A percentile compares a stretch with the other conserved stretches of the same genome.
These are phyloP conservation scores for Pseudogymnoascus sp. DNA, from an alignment of 2,329 filamentous ascomycete genomes.

Conservation along the genomic window DNA sequence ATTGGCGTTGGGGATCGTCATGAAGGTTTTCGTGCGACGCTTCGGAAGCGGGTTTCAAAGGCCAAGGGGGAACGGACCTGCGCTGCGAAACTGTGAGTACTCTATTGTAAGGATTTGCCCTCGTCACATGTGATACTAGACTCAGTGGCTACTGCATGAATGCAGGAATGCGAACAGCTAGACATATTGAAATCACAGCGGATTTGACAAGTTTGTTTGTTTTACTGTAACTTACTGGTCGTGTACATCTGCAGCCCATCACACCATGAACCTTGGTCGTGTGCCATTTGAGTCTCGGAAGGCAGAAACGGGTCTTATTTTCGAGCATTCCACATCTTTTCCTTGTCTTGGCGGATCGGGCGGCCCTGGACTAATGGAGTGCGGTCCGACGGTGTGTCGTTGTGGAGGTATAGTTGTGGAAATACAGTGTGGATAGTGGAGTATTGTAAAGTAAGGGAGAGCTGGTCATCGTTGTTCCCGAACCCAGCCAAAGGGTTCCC, in stretches of 20 bases:
- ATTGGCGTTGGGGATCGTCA: not conserved
- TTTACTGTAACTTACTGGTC: conserved; percentile 1
- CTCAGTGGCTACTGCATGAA: not conserved
- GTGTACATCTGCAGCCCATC: not conserved
- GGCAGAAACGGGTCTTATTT: not conserved
- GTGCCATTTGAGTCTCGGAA: not conserved
- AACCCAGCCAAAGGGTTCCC: conserved; percentile 5
- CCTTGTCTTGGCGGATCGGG: not conserved
- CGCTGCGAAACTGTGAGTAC: not conserved
- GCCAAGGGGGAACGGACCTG: not conserved
- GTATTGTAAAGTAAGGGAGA: not conserved
- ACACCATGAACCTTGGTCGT: not conserved
- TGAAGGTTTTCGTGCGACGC: conserved; percentile 8
- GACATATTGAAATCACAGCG: not conserved
- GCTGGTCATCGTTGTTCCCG: conserved; percentile 4
- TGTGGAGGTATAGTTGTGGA: not conserved
- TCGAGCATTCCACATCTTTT: not conserved
- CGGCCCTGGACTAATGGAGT: conserved; percentile 2
- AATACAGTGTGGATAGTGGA: not conserved
- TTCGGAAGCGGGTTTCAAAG: conserved; percentile 3
- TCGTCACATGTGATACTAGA: not conserved
- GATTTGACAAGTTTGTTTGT: conserved; percentile 7
- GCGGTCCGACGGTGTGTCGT: not conserved
- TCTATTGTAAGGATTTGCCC: not conserved
- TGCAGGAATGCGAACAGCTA: not conserved